These are phyloP conservation scores for Immersiporthe knoxdaviesiana DNA, from an alignment of 2,329 filamentous ascomycete species.

Conservation along the genomic window DNA sequence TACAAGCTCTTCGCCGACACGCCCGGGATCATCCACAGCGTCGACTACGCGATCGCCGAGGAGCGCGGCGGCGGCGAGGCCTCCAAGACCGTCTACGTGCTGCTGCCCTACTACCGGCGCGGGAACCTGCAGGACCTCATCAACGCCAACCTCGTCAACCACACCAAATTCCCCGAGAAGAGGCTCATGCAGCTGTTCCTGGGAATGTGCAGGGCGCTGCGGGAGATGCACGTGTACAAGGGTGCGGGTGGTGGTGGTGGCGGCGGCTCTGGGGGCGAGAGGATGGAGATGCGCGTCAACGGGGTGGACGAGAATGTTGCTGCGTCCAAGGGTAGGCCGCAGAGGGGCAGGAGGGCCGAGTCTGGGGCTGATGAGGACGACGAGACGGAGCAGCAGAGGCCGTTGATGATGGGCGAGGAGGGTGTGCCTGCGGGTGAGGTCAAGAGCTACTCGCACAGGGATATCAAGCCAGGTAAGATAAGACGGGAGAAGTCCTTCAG, in stretches of 20 bases:
- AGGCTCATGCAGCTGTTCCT: slow-evolving; percentile 88
- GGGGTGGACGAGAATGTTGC: slow-evolving; percentile 44
- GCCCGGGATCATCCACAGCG: slow-evolving; percentile 81
- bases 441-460: slow-evolving; percentile 87
- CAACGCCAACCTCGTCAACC: slow-evolving; percentile 97
- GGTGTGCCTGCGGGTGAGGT: slow-evolving; percentile 70
- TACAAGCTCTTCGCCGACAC: slow-evolving; percentile 87
- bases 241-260: slow-evolving; percentile 43
- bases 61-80: slow-evolving; percentile 66
- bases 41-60: slow-evolving; percentile 80
- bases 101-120: slow-evolving; percentile 91
- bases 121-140: slow-evolving; percentile 98
- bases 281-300: slow-evolving; percentile 55
- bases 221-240: slow-evolving; percentile 88
- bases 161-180: slow-evolving; percentile 85
- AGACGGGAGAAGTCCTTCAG: too few relatives aligned
- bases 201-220: slow-evolving; percentile 85
- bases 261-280: slow-evolving; percentile 41
- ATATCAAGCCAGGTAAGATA: slow-evolving; percentile 90
- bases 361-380: slow-evolving; percentile 65
- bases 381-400: slow-evolving; percentile 76
- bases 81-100: slow-evolving; percentile 93
- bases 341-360: slow-evolving; percentile 40
- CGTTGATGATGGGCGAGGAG: slow-evolving; percentile 76
- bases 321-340: slow-evolving; percentile 45